A percentile compares a stretch with the other conserved stretches of the same genome.
phyloP scores from a whole-genome alignment of 495 filamentous ascomycete species.

The Lasiosphaeria ovina region DNA sequence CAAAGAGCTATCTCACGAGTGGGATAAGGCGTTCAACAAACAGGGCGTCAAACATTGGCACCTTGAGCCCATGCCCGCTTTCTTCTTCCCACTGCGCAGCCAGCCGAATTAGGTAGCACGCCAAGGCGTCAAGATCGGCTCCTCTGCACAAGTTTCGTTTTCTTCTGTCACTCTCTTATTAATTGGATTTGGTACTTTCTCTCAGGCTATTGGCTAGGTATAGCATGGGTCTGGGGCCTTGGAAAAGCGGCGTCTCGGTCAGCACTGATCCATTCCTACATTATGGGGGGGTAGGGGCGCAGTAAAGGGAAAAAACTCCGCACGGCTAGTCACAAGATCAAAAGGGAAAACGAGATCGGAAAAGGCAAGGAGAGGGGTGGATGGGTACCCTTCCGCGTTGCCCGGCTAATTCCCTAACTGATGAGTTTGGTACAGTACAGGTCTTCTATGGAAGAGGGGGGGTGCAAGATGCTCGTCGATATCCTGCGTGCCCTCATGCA shows the following conservation, averaged over 20 bases:
- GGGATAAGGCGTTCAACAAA: constrained; percentile 44
- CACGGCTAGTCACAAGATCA: constrained; percentile 1
- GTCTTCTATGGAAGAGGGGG: too few species aligned
- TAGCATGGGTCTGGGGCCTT: background rate
- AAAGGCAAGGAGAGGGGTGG: background rate
- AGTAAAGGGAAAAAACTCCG: background rate
- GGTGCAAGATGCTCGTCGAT: too few species aligned
- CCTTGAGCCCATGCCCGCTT: constrained; percentile 50
- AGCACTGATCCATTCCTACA: constrained; percentile 6
- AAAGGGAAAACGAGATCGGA: background rate
- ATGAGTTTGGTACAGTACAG: too few species aligned
- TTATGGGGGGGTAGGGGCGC: background rate
- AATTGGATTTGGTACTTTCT: constrained; percentile 1
- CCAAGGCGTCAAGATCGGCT: background rate
- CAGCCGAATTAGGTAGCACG: constrained; percentile 43
- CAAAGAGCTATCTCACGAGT: constrained; percentile 40
- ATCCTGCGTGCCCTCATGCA: too few species aligned
- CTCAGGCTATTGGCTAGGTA: background rate
- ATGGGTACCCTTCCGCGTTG: background rate
- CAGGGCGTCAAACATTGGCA: constrained; percentile 46
- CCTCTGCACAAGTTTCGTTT: background rate
- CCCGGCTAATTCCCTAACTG: background rate
- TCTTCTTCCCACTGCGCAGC: constrained; percentile 47
- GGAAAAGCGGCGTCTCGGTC: constrained; percentile 15
- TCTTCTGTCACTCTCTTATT: constrained; percentile 4